Conservation (phyloP, 768 basidiomycete species). For the Pholiota conissans region DNA sequence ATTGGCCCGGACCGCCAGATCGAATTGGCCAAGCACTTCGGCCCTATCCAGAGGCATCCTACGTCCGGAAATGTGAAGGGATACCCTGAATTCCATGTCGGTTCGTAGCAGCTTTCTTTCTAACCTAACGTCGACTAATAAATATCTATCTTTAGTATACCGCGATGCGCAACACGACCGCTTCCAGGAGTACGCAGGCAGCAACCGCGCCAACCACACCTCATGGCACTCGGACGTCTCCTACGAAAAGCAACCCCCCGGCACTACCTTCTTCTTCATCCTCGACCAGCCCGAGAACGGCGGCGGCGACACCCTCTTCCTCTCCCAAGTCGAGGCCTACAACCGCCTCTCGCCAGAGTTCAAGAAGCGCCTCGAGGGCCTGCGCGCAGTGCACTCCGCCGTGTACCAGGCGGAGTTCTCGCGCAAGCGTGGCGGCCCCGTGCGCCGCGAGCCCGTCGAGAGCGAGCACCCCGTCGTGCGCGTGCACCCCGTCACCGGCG, state of each 20-base stretch:
- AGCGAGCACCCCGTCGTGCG: constrained; percentile 53
- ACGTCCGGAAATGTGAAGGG: constrained; percentile 53
- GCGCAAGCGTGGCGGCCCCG: constrained; percentile 40
- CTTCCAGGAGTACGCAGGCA: constrained; percentile 43
- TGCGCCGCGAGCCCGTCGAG: constrained; percentile 50
- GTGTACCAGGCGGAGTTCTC: constrained; percentile 52
- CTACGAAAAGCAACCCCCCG: constrained; percentile 56
- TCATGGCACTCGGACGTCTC: constrained; percentile 62
- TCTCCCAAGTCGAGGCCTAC: constrained; percentile 60
- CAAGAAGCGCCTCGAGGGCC: constrained; percentile 55
- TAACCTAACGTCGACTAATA: not conserved
- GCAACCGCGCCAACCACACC: constrained; percentile 39
- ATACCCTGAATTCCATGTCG: constrained; percentile 60
- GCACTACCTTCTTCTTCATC: constrained; percentile 57
- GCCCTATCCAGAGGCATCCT: constrained; percentile 46
- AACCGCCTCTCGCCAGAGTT: constrained; percentile 58
- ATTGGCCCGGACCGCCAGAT: constrained; percentile 51
- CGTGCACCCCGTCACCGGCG: constrained; percentile 60
- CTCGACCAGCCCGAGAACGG: constrained; percentile 45
- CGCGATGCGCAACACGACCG: constrained; percentile 44
- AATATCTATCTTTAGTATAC: constrained; percentile 37
- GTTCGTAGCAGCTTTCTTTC: constrained; percentile 26
- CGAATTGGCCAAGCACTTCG: constrained; percentile 51
- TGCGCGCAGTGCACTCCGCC: constrained; percentile 56
- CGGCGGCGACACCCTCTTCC: constrained; percentile 57